Conservation (phyloP, 495 filamentous ascomycete species). For the Xylaria palmicola region DNA sequence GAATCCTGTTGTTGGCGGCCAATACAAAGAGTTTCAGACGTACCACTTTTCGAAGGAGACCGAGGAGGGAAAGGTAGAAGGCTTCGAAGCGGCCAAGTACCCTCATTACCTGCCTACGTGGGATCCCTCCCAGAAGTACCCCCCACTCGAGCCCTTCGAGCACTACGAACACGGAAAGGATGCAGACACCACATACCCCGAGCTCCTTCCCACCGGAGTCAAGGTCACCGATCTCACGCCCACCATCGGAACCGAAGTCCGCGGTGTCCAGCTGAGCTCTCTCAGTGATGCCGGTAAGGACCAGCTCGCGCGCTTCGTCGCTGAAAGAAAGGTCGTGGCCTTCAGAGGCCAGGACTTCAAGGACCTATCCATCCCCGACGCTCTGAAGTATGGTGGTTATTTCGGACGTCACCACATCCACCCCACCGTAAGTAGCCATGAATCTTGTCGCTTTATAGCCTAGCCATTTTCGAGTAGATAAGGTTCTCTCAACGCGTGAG, state of each 20-base stretch:
- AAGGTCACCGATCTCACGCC: slow-evolving; percentile 62
- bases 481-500: neutral
- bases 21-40: slow-evolving; percentile 62
- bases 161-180: slow-evolving; percentile 72
- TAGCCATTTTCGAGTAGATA: neutral
- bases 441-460: neutral
- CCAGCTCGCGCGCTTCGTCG: slow-evolving; percentile 75
- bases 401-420: slow-evolving; percentile 86
- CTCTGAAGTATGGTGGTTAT: slow-evolving; percentile 69
- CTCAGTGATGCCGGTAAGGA: slow-evolving; percentile 69
- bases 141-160: slow-evolving; percentile 64
- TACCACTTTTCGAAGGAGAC: slow-evolving; percentile 51
- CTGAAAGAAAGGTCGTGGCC: slow-evolving; percentile 75
- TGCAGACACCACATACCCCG: slow-evolving; percentile 64
- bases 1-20: slow-evolving; percentile 43
- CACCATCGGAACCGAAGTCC: slow-evolving; percentile 72
- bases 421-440: slow-evolving; percentile 49
- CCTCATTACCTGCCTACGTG: slow-evolving; percentile 77
- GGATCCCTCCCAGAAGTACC: slow-evolving; percentile 60
- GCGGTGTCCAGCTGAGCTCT: slow-evolving; percentile 71
- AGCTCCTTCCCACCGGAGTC: slow-evolving; percentile 59
- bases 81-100: slow-evolving; percentile 55
- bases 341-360: slow-evolving; percentile 81
- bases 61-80: slow-evolving; percentile 45
- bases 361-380: slow-evolving; percentile 66